These are phyloP conservation scores for Rubia peregrina DNA, from an alignment of 305 asterid species.

Conservation along the genomic window DNA sequence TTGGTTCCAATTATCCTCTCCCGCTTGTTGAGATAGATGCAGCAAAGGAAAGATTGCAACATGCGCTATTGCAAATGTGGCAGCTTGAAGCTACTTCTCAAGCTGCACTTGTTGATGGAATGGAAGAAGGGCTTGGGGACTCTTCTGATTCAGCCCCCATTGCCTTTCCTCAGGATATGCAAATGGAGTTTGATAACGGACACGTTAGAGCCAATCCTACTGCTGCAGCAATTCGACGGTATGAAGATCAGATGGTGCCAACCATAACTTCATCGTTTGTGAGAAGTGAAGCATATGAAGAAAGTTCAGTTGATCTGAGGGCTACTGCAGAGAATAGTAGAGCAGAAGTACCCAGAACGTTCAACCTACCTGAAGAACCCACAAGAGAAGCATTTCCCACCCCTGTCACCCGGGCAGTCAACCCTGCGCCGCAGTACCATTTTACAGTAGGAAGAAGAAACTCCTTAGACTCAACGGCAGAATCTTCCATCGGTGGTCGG, in stretches of 20 bases:
- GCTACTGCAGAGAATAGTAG: conserved; percentile 39
- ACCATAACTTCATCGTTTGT: conserved; percentile 67
- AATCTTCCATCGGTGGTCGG: conserved; percentile 55
- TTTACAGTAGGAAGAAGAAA: conserved; percentile 41
- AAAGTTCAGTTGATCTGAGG: conserved; percentile 44
- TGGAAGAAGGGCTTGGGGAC: conserved; percentile 95
- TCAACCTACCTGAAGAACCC: conserved; percentile 36
- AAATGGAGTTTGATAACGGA: conserved; percentile 57
- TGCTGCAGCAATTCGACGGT: conserved; percentile 32
- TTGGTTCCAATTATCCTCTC: conserved; percentile 86
- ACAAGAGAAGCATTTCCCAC: conserved; percentile 27
- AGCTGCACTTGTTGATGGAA: conserved; percentile 67
- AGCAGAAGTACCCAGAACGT: conserved; percentile 70
- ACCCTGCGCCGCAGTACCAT: conserved; percentile 21
- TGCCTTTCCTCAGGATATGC: conserved; percentile 68
- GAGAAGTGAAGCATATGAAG: conserved; percentile 66
- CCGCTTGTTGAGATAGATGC: conserved; percentile 67
- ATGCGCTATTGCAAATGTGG: conserved; percentile 84
- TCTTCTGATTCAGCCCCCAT: conserved; percentile 62
- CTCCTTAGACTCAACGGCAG: conserved; percentile 90
- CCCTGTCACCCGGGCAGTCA: conserved; percentile 23
- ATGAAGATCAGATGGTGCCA: conserved; percentile 95
- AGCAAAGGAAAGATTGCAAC: conserved; percentile 66
- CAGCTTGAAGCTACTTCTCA: conserved; percentile 56
- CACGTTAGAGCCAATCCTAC: conserved; percentile 48